A percentile compares a stretch with the other conserved stretches of the same genome.
phyloP scores from a whole-genome alignment of 2,329 filamentous ascomycete genomes.

The Apiospora aurea region DNA sequence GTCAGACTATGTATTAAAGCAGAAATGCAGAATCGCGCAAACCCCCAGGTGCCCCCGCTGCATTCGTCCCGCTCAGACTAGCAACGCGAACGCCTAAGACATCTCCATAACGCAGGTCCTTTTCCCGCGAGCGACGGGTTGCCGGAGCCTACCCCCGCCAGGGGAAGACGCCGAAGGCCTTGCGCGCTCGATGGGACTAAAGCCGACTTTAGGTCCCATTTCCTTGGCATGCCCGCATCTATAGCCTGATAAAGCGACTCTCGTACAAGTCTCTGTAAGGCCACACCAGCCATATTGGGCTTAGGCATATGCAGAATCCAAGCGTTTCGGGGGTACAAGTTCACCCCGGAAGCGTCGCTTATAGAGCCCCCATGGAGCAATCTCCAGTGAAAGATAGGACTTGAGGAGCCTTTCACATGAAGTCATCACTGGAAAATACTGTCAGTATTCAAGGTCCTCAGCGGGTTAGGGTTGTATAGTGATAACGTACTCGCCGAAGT shows the following conservation, averaged over 20 bases:
- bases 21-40: constrained; percentile 12
- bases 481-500: constrained; percentile 81
- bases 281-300: neutral
- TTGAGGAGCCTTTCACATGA: constrained; percentile 64
- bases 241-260: constrained; percentile 10
- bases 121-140: neutral
- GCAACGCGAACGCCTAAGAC: constrained; percentile 9
- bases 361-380: constrained; percentile 9
- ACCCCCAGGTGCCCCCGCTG: constrained; percentile 10
- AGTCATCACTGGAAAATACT: constrained; percentile 64
- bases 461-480: constrained; percentile 1
- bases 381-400: neutral
- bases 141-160: neutral
- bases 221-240: constrained; percentile 15
- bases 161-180: neutral
- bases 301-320: constrained; percentile 11
- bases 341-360: constrained; percentile 9
- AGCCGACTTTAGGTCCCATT: constrained; percentile 7
- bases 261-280: constrained; percentile 14
- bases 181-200: constrained; percentile 4
- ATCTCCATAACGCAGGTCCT: neutral
- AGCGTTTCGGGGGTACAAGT: constrained; percentile 6
- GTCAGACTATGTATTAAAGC: constrained; percentile 12
- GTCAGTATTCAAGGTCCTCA: constrained; percentile 31
- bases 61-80: constrained; percentile 11